These are phyloP conservation scores for Pythium brassicae DNA, from an alignment of 352 stramenopile species.

Conservation along the genomic window DNA sequence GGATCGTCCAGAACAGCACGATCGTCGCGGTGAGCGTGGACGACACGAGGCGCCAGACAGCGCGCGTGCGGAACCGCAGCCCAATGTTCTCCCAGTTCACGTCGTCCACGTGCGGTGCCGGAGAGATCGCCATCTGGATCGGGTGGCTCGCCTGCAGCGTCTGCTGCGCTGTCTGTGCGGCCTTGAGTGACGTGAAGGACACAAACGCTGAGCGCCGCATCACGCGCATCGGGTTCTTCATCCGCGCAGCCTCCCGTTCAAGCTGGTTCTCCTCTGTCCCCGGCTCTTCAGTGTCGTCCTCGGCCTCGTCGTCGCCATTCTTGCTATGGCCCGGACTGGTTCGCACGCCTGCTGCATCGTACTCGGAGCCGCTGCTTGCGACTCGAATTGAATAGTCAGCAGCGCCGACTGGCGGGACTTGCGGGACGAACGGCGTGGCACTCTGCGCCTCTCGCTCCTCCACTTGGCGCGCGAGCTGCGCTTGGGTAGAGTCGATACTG, in stretches of 20 bases:
- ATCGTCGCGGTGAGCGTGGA: constrained; percentile 49
- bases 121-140: constrained; percentile 40
- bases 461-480: constrained; percentile 37
- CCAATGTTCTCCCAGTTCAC: constrained; percentile 81
- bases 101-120: constrained; percentile 57
- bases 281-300: constrained; percentile 11
- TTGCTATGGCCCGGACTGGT: neutral
- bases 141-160: constrained; percentile 57
- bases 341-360: neutral
- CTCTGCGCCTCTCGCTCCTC: constrained; percentile 24
- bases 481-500: constrained; percentile 58
- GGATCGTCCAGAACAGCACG: constrained; percentile 83
- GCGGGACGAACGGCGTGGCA: constrained; percentile 8
- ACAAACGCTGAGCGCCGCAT: constrained; percentile 73
- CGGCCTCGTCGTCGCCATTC: constrained; percentile 17
- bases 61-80: constrained; percentile 40
- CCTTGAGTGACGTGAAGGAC: constrained; percentile 72
- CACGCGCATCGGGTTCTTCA: constrained; percentile 47
- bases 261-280: constrained; percentile 45
- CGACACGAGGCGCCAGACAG: constrained; percentile 46
- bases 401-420: neutral
- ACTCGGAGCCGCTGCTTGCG: constrained; percentile 1
- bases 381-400: constrained; percentile 9
- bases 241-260: constrained; percentile 39
- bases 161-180: constrained; percentile 67